Evolutionary conservation across 768 basidiomycete genomes (phyloP), one percentile per base, ranked within the genome.

Genomic region (Pisolithus sp.): DNA sequence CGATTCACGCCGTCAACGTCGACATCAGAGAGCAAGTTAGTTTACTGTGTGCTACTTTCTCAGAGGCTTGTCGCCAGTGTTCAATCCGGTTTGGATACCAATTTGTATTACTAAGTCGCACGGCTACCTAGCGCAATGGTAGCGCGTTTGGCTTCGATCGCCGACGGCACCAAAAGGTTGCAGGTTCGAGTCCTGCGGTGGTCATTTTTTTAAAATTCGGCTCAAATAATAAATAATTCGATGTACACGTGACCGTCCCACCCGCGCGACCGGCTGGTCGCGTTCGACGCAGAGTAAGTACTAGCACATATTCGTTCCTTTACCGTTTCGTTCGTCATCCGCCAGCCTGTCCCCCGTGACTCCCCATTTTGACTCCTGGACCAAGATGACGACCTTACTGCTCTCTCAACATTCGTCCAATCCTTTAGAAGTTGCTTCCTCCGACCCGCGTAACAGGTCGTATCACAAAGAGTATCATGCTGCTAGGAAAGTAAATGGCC

Each of bases 141-240:
- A 89, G 86, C 86, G 86, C 86, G 85, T 89, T 86, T 88, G 86
- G 86, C 86, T 89, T 89, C 86, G 85, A 86, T 78, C 61, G 82
- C 81, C 74, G 70, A 72, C 70, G 81, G 73, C 56, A 89, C 86
- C 87, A 88, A 87, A 85, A 89, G 88, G 87, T 84, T 89, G 87
- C 86, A 89, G 87, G 88, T 89, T 89, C 87, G 86, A 89, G 85
- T 86, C 87, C 87, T 88, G 87, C 85, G 83, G 85, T 85, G 83
- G 81, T 87, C 86, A 86, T 64, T 55, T 47, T 49, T 70, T 67
- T 62, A 23, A 20, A 26, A 46, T 37, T 21, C 13, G 28, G 28
- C 23, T 24, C 23, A 26, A 26, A 1, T 9, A 30, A 17, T 39
- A n/a, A n/a, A 39, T 20, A n/a, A n/a, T 17, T 10, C 20, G 1